Conservation (phyloP, 768 basidiomycete genomes). For the Termitomyces sp. region DNA sequence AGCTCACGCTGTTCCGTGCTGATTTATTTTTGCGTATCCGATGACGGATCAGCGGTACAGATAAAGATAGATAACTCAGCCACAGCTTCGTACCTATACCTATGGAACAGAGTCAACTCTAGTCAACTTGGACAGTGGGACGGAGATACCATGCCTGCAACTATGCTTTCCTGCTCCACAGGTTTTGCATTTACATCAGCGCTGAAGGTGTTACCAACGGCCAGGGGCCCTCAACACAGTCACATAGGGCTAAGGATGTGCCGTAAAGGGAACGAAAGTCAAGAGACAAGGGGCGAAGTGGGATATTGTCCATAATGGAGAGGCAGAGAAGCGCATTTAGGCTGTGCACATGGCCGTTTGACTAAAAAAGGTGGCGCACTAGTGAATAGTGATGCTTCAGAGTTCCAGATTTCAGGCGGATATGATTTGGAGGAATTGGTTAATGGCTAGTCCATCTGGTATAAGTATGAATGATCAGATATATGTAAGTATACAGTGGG, state of each 20-base stretch:
- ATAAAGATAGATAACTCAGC: too few relatives aligned
- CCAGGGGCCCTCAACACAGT: conserved; percentile 17
- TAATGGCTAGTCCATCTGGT: conserved; percentile 11
- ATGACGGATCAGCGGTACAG: too few relatives aligned
- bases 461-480: background rate
- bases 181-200: too few relatives aligned
- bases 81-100: too few relatives aligned
- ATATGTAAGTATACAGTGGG: background rate
- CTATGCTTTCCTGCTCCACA: too few relatives aligned
- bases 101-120: too few relatives aligned
- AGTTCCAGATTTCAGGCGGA: conserved; percentile 75
- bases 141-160: too few relatives aligned
- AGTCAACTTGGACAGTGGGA: too few relatives aligned
- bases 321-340: conserved; percentile 81
- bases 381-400: conserved; percentile 58
- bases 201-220: conserved; percentile 40
- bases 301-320: conserved; percentile 40
- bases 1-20: too few relatives aligned
- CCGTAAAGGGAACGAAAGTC: conserved; percentile 9
- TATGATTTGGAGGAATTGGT: conserved; percentile 59
- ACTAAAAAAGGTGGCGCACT: conserved; percentile 77
- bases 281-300: conserved; percentile 24
- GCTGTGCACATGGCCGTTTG: conserved; percentile 70
- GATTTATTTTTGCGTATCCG: too few relatives aligned
- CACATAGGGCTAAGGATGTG: conserved; percentile 19